Evolutionary conservation across 306 rosid species (phyloP).

Genomic region (Senna tora): DNA sequence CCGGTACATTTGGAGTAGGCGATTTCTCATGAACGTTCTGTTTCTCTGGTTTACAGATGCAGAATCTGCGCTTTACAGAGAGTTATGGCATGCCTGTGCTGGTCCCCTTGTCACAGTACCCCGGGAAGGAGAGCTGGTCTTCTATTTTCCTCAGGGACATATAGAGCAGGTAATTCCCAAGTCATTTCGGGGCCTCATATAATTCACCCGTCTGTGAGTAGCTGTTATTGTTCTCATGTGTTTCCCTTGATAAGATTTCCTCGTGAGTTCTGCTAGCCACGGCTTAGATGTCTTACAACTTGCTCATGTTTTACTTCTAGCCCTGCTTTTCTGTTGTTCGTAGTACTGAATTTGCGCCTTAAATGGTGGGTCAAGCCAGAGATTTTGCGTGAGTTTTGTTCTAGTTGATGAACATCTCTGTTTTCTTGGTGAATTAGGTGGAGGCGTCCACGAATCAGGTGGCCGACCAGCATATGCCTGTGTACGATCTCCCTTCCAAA

Average conservation of each 20-base stretch:
- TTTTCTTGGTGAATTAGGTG: slow-evolving; percentile 52
- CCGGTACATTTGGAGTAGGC: neutral
- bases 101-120: slow-evolving; percentile 95
- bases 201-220: neutral
- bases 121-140: slow-evolving; percentile 66
- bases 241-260: slow-evolving; percentile 22
- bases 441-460: slow-evolving; percentile 93
- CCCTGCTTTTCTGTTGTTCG: neutral
- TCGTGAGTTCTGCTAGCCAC: slow-evolving; percentile 7
- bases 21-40: neutral
- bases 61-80: slow-evolving; percentile 78
- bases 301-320: neutral
- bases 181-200: neutral
- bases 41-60: slow-evolving; percentile 50
- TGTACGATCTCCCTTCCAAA: slow-evolving; percentile 72
- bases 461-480: slow-evolving; percentile 88
- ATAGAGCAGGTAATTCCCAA: slow-evolving; percentile 71
- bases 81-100: slow-evolving; percentile 96
- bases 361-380: slow-evolving; percentile 2
- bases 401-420: neutral
- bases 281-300: slow-evolving; percentile 23
- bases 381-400: neutral
- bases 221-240: neutral
- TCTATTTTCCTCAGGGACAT: slow-evolving; percentile 92
- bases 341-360: neutral